Evolutionary conservation across 805 yeast genomes (phyloP), one percentile per base, ranked within the genome.

Genomic region (Kluyveromyces starmeri): DNA sequence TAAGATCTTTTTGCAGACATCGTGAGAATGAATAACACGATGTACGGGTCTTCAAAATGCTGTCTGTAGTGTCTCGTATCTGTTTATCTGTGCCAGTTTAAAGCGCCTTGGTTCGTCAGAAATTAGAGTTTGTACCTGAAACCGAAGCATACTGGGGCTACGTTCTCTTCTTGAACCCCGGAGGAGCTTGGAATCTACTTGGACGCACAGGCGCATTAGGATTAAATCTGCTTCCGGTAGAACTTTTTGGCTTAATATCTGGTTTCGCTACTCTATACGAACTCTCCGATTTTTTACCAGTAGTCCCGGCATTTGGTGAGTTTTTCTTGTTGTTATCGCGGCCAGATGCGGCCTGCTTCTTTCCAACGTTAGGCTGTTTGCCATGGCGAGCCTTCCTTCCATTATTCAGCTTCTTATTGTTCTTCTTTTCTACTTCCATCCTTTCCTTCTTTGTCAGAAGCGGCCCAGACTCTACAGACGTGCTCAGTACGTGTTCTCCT

Each of bases 401-500:
- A 45, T 41, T 61, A 35, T 35, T 58, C 47, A 46, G 36, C 39
- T 38, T 63, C 58, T 35, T 65, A 38, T 32, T 59, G 55, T 40
- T 64, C 47, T 38, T 50, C 43, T 46, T 57, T 46, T 42, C 46
- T 32, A 50, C 50, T 42, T 37, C 51, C 47, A 42, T 44, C 45
- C 55, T 52, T 48, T 49, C 64, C 60, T 31, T 63, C 53, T 48
- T 68, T 62, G 17, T 65, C 47, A 38, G 63, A 58, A 27, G 74
- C 67, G 37, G 84, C 72, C n/a, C 78, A 67, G 60, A 83, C 31
- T 55, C 59, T 8, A 56, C 89, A 20, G 83, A 74, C 2, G 58
- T 54, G 8, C 86, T 73, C 9, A 88, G 74, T 18, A 92, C 75
- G 44, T 80, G 83, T 44, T 85, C 96, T 2, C 98, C 98, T 47